Evolutionary conservation across 1,284 basidiomycete genomes (phyloP).

Genomic region (Ceratobasidium sp.): DNA sequence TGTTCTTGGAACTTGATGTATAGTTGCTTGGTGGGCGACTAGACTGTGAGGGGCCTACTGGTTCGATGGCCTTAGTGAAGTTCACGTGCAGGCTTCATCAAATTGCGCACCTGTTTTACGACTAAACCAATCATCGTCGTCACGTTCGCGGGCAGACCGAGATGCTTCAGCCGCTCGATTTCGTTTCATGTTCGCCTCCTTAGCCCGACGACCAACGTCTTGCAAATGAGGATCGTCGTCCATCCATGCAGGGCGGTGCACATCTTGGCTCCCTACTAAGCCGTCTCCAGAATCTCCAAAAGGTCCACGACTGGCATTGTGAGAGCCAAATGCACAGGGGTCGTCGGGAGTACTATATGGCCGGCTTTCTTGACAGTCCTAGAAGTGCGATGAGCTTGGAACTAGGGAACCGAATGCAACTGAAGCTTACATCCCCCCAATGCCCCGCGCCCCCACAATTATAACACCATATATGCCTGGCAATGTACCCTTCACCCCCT

Average conservation of each 20-base stretch:
- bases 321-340: slow-evolving; percentile 35
- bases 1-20: not conserved
- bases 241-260: slow-evolving; percentile 30
- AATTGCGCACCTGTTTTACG: slow-evolving; percentile 3
- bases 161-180: slow-evolving; percentile 36
- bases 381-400: not conserved
- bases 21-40: too few relatives aligned
- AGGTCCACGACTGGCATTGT: slow-evolving; percentile 35
- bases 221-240: slow-evolving; percentile 34
- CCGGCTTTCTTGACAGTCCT: slow-evolving; percentile 31
- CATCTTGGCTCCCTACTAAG: not conserved
- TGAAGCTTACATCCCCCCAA: slow-evolving; percentile 41
- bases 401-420: not conserved
- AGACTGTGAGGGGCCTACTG: not conserved
- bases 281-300: slow-evolving; percentile 12
- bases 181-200: slow-evolving; percentile 33
- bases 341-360: slow-evolving; percentile 13
- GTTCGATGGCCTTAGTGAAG: slow-evolving; percentile 1
- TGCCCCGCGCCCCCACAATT: slow-evolving; percentile 42
- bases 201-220: slow-evolving; percentile 34
- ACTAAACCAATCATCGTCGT: slow-evolving; percentile 39
- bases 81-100: not conserved
- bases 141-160: slow-evolving; percentile 6
- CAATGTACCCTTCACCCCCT: slow-evolving; percentile 44
- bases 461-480: slow-evolving; percentile 41